Evolutionary conservation across 148 eudicot species (phyloP).

Genomic region (Diospyros lotus): DNA sequence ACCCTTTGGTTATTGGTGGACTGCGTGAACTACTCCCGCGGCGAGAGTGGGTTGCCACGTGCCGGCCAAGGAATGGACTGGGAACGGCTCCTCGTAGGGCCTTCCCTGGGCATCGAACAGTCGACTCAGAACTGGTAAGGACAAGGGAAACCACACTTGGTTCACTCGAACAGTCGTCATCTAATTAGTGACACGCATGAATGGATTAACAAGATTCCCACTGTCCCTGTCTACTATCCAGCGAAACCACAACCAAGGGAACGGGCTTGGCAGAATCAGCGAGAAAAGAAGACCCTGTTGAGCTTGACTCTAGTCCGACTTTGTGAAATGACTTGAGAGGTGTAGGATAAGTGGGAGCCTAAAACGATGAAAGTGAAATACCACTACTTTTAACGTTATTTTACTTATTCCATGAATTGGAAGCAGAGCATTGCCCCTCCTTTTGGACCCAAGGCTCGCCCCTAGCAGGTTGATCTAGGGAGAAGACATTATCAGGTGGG

Average conservation of each 20-base stretch:
- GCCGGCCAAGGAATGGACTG: too few species aligned
- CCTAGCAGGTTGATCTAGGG: neutral
- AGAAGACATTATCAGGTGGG: neutral
- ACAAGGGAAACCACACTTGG: neutral
- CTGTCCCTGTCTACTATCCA: slow-evolving; percentile 27
- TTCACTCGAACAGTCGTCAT: slow-evolving; percentile 9
- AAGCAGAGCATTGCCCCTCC: neutral
- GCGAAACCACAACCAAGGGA: slow-evolving; percentile 29
- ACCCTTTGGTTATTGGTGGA: slow-evolving; percentile 18
- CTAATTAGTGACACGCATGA: slow-evolving; percentile 10
- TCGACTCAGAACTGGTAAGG: too few species aligned
- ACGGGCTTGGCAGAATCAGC: slow-evolving; percentile 27
- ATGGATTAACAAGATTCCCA: slow-evolving; percentile 31
- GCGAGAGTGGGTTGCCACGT: slow-evolving; percentile 5
- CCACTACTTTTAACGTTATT: slow-evolving; percentile 17
- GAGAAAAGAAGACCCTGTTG: slow-evolving; percentile 26
- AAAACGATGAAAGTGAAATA: slow-evolving; percentile 13
- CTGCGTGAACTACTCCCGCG: slow-evolving; percentile 21
- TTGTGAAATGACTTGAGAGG: slow-evolving; percentile 17
- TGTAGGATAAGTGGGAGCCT: slow-evolving; percentile 21
- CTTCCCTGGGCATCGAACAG: too few species aligned
- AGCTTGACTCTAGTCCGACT: slow-evolving; percentile 23
- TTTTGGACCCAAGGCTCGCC: neutral
- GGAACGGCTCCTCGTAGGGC: too few species aligned
- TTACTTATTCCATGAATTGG: neutral